phyloP scores from a whole-genome alignment of 1,284 basidiomycete species.

The Heterobasidion irregulare region DNA sequence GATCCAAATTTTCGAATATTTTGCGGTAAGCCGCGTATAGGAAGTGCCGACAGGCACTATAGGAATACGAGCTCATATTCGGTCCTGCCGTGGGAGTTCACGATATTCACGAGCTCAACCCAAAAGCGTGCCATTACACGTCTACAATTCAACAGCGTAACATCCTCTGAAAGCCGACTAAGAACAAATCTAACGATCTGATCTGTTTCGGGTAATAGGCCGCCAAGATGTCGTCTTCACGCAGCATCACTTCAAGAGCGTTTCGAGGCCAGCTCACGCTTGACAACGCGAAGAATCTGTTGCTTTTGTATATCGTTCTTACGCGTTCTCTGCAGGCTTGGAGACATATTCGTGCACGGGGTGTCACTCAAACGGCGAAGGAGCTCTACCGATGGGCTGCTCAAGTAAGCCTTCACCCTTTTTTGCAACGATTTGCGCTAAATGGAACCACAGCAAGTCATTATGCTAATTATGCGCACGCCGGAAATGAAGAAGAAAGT shows the following conservation, averaged over 20 bases:
- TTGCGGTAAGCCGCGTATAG: too few relatives aligned
- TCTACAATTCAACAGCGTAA: too few relatives aligned
- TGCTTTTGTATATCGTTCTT: constrained; percentile 58
- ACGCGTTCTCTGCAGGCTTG: constrained; percentile 42
- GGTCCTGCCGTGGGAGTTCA: too few relatives aligned
- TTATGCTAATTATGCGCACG: constrained; percentile 57
- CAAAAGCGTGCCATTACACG: too few relatives aligned
- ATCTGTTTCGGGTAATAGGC: too few relatives aligned
- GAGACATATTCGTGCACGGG: constrained; percentile 73
- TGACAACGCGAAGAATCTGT: constrained; percentile 40
- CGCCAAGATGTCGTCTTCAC: not conserved
- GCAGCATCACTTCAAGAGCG: not conserved
- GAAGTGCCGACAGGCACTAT: too few relatives aligned
- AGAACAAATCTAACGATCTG: too few relatives aligned
- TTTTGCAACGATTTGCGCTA: not conserved
- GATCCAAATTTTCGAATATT: too few relatives aligned
- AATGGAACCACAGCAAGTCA: constrained; percentile 34
- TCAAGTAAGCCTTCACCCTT: constrained; percentile 29
- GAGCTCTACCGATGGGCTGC: constrained; percentile 53
- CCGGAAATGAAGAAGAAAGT: constrained; percentile 67
- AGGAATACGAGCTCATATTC: too few relatives aligned
- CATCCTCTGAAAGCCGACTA: too few relatives aligned
- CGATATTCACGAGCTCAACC: too few relatives aligned
- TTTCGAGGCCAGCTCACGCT: not conserved
- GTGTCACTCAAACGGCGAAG: constrained; percentile 38